Percentiles rank a stretch among this genome's conserved stretches.
Evolutionary conservation across 1,284 basidiomycete genomes (phyloP).

Genomic region (Anthracocystis panici-leucophaei): DNA sequence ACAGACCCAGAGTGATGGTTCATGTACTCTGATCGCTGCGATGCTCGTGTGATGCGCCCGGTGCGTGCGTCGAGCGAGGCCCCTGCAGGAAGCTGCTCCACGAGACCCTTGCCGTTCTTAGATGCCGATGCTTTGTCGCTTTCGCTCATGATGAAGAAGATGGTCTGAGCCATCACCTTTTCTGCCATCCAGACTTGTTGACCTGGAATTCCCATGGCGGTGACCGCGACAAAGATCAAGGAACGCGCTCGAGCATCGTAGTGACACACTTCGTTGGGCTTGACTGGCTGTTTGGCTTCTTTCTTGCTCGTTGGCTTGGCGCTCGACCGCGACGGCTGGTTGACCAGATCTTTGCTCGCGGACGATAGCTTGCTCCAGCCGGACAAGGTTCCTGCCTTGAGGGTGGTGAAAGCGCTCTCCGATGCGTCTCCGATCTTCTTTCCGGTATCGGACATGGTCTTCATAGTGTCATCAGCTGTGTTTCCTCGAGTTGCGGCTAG

Average conservation of each 20-base stretch:
- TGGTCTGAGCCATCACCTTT: slow-evolving; percentile 61
- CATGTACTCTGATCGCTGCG: slow-evolving; percentile 59
- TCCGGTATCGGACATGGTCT: slow-evolving; percentile 31
- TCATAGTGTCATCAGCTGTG: slow-evolving; percentile 16
- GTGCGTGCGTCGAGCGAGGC: slow-evolving; percentile 45
- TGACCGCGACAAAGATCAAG: slow-evolving; percentile 58
- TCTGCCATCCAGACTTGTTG: slow-evolving; percentile 57
- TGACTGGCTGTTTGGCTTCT: slow-evolving; percentile 39
- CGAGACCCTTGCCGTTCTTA: slow-evolving; percentile 52
- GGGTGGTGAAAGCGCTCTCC: slow-evolving; percentile 39
- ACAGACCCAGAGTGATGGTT: slow-evolving; percentile 53
- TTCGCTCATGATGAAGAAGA: slow-evolving; percentile 63
- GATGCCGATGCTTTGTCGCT: slow-evolving; percentile 45
- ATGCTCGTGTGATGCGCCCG: slow-evolving; percentile 35
- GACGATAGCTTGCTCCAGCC: slow-evolving; percentile 47
- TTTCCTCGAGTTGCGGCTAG: not conserved
- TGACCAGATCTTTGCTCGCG: slow-evolving; percentile 40
- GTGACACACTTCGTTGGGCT: slow-evolving; percentile 64
- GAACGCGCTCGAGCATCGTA: slow-evolving; percentile 62
- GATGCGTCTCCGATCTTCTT: slow-evolving; percentile 32
- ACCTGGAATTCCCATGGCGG: slow-evolving; percentile 54
- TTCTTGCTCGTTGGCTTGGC: slow-evolving; percentile 3
- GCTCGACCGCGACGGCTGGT: slow-evolving; percentile 6
- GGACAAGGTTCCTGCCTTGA: slow-evolving; percentile 38
- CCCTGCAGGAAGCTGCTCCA: slow-evolving; percentile 44